phyloP scores from a whole-genome alignment of 345 rosid species.

The Euclidium syriacum region DNA sequence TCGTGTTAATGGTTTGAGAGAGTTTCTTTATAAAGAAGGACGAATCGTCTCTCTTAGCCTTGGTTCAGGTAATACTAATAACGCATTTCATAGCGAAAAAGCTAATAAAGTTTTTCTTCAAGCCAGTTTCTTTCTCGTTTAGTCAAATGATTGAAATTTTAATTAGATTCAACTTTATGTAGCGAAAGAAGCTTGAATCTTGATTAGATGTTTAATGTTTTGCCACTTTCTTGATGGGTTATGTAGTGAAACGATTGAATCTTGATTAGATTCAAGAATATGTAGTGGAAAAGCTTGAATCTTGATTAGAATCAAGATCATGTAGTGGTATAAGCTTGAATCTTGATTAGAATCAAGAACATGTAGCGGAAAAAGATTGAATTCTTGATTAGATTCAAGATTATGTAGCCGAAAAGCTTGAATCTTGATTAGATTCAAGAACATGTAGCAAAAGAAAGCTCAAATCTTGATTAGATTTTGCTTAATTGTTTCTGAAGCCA shows the following conservation, averaged over 20 bases:
- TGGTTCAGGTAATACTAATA: slow-evolving; percentile 86
- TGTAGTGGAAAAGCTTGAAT: too few species aligned
- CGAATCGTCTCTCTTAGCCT: slow-evolving; percentile 70
- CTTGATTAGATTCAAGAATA: neutral
- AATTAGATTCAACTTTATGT: neutral
- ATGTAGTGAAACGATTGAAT: neutral
- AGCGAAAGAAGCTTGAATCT: neutral
- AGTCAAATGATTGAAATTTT: neutral
- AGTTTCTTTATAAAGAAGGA: slow-evolving; percentile 85
- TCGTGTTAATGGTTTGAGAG: slow-evolving; percentile 45
- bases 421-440: neutral
- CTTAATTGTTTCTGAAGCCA: neutral
- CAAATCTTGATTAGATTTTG: neutral
- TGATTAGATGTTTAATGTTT: neutral
- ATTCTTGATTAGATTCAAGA: neutral
- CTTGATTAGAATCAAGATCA: neutral
- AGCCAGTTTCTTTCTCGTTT: neutral
- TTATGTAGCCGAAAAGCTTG: neutral
- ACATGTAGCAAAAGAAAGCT: too few species aligned
- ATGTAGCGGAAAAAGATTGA: neutral
- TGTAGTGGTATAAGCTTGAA: too few species aligned
- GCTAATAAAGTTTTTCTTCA: neutral
- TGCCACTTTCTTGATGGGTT: neutral
- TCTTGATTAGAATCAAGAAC: neutral
- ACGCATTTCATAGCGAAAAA: neutral